Percentiles rank a stretch among this genome's conserved stretches.
Evolutionary conservation across 345 rosid genomes (phyloP).

Genomic region (Acer campestre): DNA sequence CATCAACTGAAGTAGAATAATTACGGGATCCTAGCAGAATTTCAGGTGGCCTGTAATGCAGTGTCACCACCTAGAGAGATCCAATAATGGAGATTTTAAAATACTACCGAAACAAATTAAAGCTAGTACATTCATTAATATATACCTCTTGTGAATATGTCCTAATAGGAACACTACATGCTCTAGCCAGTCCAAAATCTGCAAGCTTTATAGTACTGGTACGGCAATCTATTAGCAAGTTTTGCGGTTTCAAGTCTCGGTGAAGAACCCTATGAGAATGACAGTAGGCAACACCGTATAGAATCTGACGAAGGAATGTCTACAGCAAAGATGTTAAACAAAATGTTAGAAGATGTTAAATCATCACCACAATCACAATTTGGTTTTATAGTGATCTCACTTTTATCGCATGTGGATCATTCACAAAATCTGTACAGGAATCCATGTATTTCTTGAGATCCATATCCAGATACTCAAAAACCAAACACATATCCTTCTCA

Average conservation of each 20-base stretch:
- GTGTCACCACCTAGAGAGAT: background rate
- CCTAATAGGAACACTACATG: slow-evolving; percentile 92
- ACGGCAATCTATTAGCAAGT: slow-evolving; percentile 83
- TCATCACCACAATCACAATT: too few relatives aligned
- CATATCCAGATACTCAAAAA: background rate
- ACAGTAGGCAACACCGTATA: slow-evolving; percentile 92
- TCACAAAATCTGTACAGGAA: background rate
- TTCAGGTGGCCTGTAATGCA: slow-evolving; percentile 10
- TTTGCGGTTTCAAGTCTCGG: slow-evolving; percentile 97
- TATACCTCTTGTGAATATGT: slow-evolving; percentile 90
- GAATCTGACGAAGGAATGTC: slow-evolving; percentile 87
- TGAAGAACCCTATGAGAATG: slow-evolving; percentile 98
- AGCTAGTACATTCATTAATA: slow-evolving; percentile 11
- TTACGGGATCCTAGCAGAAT: slow-evolving; percentile 1
- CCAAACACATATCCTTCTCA: background rate
- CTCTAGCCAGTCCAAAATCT: slow-evolving; percentile 97
- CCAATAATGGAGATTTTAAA: background rate
- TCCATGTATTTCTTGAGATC: background rate
- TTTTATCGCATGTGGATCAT: background rate
- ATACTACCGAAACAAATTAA: background rate
- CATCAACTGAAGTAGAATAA: slow-evolving; percentile 6
- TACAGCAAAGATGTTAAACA: slow-evolving; percentile 35
- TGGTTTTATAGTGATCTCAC: background rate
- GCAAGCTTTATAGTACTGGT: slow-evolving; percentile 92
- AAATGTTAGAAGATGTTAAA: too few relatives aligned